phyloP scores from a whole-genome alignment of 352 stramenopile genomes.

The Globisporangium paddicum region DNA sequence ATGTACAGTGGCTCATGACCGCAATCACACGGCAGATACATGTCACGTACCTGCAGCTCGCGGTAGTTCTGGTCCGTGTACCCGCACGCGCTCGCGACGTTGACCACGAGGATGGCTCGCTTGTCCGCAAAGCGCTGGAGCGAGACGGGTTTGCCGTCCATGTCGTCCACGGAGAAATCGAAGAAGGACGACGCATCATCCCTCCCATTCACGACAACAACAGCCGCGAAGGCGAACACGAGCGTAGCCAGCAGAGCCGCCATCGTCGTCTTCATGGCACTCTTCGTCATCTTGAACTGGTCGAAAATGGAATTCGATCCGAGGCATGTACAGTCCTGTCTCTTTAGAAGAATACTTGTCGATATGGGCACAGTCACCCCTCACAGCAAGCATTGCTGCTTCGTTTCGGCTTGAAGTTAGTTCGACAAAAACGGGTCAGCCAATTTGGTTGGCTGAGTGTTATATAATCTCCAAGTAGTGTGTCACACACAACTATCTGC shows the following conservation, averaged over 20 bases:
- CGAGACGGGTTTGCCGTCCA: conserved; percentile 34
- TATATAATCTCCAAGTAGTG: too few species aligned
- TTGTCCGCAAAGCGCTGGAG: conserved; percentile 44
- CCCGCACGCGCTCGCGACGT: conserved; percentile 75
- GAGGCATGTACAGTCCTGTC: too few species aligned
- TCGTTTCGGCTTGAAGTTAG: too few species aligned
- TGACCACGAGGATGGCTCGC: conserved; percentile 75
- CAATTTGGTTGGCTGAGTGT: conserved; percentile 11
- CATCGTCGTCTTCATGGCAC: conserved; percentile 11
- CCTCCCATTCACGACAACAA: background rate
- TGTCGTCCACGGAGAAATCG: conserved; percentile 54
- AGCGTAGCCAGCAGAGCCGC: conserved; percentile 10
- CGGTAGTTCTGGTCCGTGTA: conserved; percentile 83
- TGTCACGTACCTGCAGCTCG: conserved; percentile 44
- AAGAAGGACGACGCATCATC: conserved; percentile 41
- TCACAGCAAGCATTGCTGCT: too few species aligned
- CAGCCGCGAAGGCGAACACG: background rate
- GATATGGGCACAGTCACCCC: too few species aligned
- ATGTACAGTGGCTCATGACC: background rate
- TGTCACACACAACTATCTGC: too few species aligned
- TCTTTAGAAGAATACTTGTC: too few species aligned
- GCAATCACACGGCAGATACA: background rate
- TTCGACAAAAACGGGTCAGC: too few species aligned
- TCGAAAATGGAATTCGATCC: background rate
- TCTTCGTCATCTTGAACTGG: background rate